These are phyloP conservation scores for Penicillium sp. DNA, from an alignment of 2,329 filamentous ascomycete species.

Conservation along the genomic window DNA sequence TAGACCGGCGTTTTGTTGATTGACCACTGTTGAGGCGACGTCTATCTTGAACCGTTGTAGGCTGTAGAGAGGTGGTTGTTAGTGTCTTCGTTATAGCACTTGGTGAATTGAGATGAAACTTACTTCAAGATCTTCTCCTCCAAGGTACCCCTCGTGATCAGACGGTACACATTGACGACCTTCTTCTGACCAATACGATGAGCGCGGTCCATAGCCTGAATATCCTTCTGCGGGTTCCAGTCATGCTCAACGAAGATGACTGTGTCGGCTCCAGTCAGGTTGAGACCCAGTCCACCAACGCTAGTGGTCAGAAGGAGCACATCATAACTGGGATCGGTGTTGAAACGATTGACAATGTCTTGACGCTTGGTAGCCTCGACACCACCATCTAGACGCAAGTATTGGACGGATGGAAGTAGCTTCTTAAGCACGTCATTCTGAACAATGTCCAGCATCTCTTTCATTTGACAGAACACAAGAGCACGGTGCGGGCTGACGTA, in stretches of 20 bases:
- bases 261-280: constrained; percentile 93
- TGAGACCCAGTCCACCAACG: constrained; percentile 90
- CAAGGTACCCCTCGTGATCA: constrained; percentile 91
- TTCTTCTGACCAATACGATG: constrained; percentile 99
- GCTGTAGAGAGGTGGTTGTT: constrained; percentile 46
- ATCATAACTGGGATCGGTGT: constrained; percentile 95
- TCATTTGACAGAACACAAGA: constrained; percentile 98
- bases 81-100: constrained; percentile 7
- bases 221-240: constrained; percentile 98
- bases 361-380: constrained; percentile 93
- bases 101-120: constrained; percentile 30
- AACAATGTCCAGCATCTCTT: constrained; percentile 99
- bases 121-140: constrained; percentile 95
- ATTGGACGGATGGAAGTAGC: constrained; percentile 89
- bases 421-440: constrained; percentile 88
- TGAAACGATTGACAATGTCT: constrained; percentile 98
- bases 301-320: constrained; percentile 90
- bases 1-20: constrained; percentile 95
- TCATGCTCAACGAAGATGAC: constrained; percentile 99
- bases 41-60: constrained; percentile 99
- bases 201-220: constrained; percentile 98
- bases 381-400: constrained; percentile 86
- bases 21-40: constrained; percentile 95
- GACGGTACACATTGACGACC: constrained; percentile 96
- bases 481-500: constrained; percentile 96